These are phyloP conservation scores for Avena eriantha DNA, from an alignment of 176 grass and related monocot genomes.

Conservation along the genomic window DNA sequence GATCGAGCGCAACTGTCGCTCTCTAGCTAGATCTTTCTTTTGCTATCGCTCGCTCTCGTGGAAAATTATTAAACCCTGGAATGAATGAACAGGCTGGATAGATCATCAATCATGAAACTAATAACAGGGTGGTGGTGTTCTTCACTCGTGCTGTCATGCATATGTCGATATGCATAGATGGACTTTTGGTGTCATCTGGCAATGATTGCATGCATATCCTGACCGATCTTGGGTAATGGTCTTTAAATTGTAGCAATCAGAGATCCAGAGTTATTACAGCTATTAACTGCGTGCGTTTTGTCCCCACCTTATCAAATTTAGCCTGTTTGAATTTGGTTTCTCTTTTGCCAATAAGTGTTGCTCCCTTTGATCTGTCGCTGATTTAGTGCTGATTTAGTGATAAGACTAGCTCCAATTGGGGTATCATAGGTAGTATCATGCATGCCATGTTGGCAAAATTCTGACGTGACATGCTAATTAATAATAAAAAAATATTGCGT, in stretches of 20 bases:
- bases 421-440: too few species aligned
- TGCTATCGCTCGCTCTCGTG: not conserved
- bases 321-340: not conserved
- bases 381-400: too few species aligned
- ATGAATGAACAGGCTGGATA: not conserved
- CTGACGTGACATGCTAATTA: too few species aligned
- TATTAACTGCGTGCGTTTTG: not conserved
- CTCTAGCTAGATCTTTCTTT: not conserved
- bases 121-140: not conserved
- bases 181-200: constrained; percentile 22
- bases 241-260: not conserved
- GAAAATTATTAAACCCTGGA: not conserved
- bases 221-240: constrained; percentile 14
- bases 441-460: too few species aligned
- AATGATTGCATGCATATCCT: constrained; percentile 43
- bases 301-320: not conserved
- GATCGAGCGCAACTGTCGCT: not conserved
- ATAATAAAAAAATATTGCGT: too few species aligned
- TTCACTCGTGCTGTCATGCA: not conserved
- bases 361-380: too few species aligned
- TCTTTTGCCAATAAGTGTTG: not conserved
- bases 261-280: not conserved
- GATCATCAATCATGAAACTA: not conserved
- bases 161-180: not conserved
- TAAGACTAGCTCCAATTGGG: too few species aligned